These are phyloP conservation scores for Penicillium sp. DNA, from an alignment of 2,329 filamentous ascomycete genomes.

Conservation along the genomic window DNA sequence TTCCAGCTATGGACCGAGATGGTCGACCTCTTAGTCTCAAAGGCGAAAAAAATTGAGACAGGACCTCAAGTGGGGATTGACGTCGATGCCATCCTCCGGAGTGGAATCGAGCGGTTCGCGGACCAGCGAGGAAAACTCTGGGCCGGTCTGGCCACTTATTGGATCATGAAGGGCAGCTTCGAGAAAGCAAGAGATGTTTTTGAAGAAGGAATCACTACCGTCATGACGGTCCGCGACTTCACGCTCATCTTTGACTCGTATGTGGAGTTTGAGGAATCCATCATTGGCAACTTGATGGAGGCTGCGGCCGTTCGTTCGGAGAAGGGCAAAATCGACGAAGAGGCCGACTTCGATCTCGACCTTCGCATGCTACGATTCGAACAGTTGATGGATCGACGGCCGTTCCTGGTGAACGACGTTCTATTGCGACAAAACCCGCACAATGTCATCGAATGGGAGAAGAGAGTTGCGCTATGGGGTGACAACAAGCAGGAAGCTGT, in stretches of 20 bases:
- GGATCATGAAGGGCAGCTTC: slow-evolving; percentile 90
- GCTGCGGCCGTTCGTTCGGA: slow-evolving; percentile 77
- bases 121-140: slow-evolving; percentile 95
- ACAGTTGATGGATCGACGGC: slow-evolving; percentile 93
- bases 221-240: slow-evolving; percentile 98
- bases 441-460: slow-evolving; percentile 96
- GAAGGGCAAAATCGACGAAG: slow-evolving; percentile 74
- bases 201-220: slow-evolving; percentile 93
- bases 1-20: slow-evolving; percentile 98
- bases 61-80: slow-evolving; percentile 80
- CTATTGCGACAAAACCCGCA: slow-evolving; percentile 93
- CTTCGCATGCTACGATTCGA: slow-evolving; percentile 98
- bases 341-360: slow-evolving; percentile 91
- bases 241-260: slow-evolving; percentile 96
- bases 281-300: slow-evolving; percentile 90
- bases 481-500: slow-evolving; percentile 90
- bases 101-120: slow-evolving; percentile 84
- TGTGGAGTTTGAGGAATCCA: slow-evolving; percentile 93
- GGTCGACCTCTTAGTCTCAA: slow-evolving; percentile 89
- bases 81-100: slow-evolving; percentile 88
- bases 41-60: slow-evolving; percentile 82
- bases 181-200: slow-evolving; percentile 91
- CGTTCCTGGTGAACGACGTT: slow-evolving; percentile 95
- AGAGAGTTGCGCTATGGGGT: slow-evolving; percentile 92
- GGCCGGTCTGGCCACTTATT: slow-evolving; percentile 93